phyloP scores from a whole-genome alignment of 805 yeast species.

The Lachancea nothofagi region DNA sequence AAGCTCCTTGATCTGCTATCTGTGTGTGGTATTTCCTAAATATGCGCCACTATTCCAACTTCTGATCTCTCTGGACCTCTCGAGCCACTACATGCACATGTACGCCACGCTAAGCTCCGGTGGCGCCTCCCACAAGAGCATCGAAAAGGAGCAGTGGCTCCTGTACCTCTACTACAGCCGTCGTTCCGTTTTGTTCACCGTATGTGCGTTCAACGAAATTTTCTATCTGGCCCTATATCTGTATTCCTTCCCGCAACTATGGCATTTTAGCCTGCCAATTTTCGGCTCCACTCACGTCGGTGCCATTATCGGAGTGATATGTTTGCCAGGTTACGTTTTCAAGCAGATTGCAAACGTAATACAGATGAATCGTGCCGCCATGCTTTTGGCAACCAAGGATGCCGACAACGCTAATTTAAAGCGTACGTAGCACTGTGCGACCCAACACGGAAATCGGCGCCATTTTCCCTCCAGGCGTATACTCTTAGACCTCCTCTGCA shows the following conservation, averaged over 20 bases:
- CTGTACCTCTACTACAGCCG: slow-evolving; percentile 83
- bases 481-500: too few relatives aligned
- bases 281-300: slow-evolving; percentile 49
- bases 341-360: slow-evolving; percentile 87
- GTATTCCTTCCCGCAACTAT: slow-evolving; percentile 47
- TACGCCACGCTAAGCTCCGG: slow-evolving; percentile 85
- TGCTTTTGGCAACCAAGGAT: slow-evolving; percentile 72
- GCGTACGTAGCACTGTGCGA: slow-evolving; percentile 2
- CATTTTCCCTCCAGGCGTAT: too few relatives aligned
- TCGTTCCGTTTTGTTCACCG: slow-evolving; percentile 73
- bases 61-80: slow-evolving; percentile 76
- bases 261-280: slow-evolving; percentile 15
- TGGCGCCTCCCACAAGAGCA: slow-evolving; percentile 74
- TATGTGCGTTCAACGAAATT: slow-evolving; percentile 89
- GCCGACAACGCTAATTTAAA: slow-evolving; percentile 32
- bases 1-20: slow-evolving; percentile 80
- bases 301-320: slow-evolving; percentile 48
- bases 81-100: slow-evolving; percentile 98
- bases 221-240: slow-evolving; percentile 88
- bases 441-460: not conserved
- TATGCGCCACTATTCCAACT: slow-evolving; percentile 59
- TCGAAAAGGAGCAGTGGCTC: slow-evolving; percentile 65
- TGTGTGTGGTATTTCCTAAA: slow-evolving; percentile 74
- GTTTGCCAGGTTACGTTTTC: slow-evolving; percentile 83
- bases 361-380: slow-evolving; percentile 82